These are phyloP conservation scores for Myriosclerotinia duriaeana DNA, from an alignment of 2,329 filamentous ascomycete genomes.

Conservation along the genomic window DNA sequence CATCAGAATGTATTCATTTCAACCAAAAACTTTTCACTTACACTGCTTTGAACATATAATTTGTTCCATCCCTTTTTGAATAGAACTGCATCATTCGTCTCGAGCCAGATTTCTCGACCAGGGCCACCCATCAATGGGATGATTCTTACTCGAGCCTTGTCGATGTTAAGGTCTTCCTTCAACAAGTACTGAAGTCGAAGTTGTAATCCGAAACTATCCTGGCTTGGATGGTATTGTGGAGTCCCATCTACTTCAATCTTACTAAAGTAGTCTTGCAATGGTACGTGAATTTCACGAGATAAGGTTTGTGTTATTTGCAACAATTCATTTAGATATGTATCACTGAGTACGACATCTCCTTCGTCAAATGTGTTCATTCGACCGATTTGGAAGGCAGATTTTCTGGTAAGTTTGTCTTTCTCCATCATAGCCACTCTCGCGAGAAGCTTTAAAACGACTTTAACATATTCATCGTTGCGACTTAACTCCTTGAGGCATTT, in stretches of 20 bases:
- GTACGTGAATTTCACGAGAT: slow-evolving; percentile 63
- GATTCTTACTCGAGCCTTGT: slow-evolving; percentile 64
- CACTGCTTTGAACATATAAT: slow-evolving; percentile 48
- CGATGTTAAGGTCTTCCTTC: slow-evolving; percentile 65
- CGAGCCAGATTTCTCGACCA: slow-evolving; percentile 66
- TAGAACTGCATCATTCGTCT: slow-evolving; percentile 45
- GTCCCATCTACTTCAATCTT: slow-evolving; percentile 65
- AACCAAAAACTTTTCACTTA: slow-evolving; percentile 37
- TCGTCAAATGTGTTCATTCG: slow-evolving; percentile 22
- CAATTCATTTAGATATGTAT: slow-evolving; percentile 39
- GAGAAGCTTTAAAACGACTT: slow-evolving; percentile 71
- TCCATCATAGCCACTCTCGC: slow-evolving; percentile 62
- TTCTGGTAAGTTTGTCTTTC: slow-evolving; percentile 48
- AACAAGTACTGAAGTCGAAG: slow-evolving; percentile 71
- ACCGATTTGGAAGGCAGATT: slow-evolving; percentile 34
- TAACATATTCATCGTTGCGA: slow-evolving; percentile 75
- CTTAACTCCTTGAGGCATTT: slow-evolving; percentile 76
- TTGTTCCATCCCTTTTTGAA: slow-evolving; percentile 49
- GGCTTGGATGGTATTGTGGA: slow-evolving; percentile 66
- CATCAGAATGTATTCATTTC: slow-evolving; percentile 37
- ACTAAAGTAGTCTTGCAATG: slow-evolving; percentile 72
- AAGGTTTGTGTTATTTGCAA: slow-evolving; percentile 42
- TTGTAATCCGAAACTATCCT: slow-evolving; percentile 72
- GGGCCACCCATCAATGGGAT: slow-evolving; percentile 55
- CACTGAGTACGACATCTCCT: slow-evolving; percentile 29